phyloP scores from a whole-genome alignment of 306 rosid genomes.

The Cucumis hystrix region DNA sequence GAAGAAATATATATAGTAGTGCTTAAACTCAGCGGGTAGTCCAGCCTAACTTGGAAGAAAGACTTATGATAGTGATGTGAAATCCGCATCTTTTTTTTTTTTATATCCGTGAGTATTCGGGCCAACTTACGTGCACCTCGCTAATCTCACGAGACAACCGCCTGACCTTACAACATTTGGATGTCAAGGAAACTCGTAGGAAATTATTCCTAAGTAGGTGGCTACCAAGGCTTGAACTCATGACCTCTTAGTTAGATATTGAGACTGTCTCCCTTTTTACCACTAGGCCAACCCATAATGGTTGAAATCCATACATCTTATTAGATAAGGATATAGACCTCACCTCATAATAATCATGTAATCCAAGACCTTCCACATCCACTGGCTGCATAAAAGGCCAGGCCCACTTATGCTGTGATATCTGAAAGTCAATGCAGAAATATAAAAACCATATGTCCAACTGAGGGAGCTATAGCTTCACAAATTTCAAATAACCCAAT shows the following conservation, averaged over 20 bases:
- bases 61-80: neutral
- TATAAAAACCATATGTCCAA: neutral
- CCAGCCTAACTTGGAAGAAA: neutral
- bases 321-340: neutral
- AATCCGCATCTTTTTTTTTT: too few species aligned
- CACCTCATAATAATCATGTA: constrained; percentile 84
- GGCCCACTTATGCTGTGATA: constrained; percentile 81
- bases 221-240: too few species aligned
- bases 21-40: neutral
- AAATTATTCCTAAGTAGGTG: too few species aligned
- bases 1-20: neutral
- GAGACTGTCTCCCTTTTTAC: too few species aligned
- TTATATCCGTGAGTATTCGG: too few species aligned
- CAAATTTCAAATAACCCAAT: neutral
- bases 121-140: too few species aligned
- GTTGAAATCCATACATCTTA: too few species aligned
- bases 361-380: constrained; percentile 82
- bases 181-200: too few species aligned
- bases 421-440: constrained; percentile 32
- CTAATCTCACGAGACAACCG: too few species aligned
- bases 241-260: too few species aligned
- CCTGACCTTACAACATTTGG: too few species aligned
- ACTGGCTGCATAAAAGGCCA: constrained; percentile 97
- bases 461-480: neutral
- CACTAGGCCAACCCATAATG: too few species aligned